A percentile compares a stretch with the other conserved stretches of the same genome.
These are phyloP conservation scores for Leptographium lundbergii DNA, from an alignment of 2,329 filamentous ascomycete species.

Conservation along the genomic window DNA sequence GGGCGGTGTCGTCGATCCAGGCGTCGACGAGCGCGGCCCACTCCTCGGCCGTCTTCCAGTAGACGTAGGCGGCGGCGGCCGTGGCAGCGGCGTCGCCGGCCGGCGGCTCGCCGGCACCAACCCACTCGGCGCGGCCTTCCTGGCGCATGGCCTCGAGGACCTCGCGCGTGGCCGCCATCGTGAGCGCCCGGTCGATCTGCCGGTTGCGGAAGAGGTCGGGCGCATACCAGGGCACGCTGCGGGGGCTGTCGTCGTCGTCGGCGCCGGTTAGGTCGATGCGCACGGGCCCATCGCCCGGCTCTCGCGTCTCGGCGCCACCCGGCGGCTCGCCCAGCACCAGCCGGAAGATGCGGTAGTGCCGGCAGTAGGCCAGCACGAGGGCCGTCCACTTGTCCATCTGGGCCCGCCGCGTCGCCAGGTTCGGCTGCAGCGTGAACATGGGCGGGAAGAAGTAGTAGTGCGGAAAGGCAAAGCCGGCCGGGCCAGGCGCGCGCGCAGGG, in stretches of 20 bases:
- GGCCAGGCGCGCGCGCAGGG: not conserved
- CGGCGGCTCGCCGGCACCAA: conserved; percentile 21
- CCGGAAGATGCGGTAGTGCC: conserved; percentile 62
- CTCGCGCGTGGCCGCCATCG: conserved; percentile 38
- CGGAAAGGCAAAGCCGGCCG: conserved; percentile 38
- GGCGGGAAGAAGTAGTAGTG: conserved; percentile 64
- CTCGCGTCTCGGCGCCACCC: conserved; percentile 21
- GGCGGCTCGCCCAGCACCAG: conserved; percentile 51
- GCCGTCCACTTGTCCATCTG: conserved; percentile 79
- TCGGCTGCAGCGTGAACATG: conserved; percentile 75
- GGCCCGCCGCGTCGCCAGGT: conserved; percentile 57
- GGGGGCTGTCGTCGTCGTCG: not conserved
- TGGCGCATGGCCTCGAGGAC: conserved; percentile 46
- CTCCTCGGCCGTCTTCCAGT: conserved; percentile 79
- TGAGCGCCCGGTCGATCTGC: conserved; percentile 37
- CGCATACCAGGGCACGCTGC: conserved; percentile 9
- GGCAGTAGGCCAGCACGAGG: conserved; percentile 74
- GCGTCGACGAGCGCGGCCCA: conserved; percentile 70
- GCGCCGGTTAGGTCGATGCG: conserved; percentile 10
- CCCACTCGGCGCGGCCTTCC: conserved; percentile 55
- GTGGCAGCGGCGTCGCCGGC: not conserved
- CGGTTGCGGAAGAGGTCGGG: conserved; percentile 44
- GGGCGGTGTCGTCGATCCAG: conserved; percentile 80
- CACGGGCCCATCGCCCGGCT: not conserved
- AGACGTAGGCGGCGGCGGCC: conserved; percentile 47